Percentiles rank a stretch among this genome's conserved stretches.
Conservation (phyloP, 1,139 yeast genomes). For the Zygoascus hellenicus region DNA sequence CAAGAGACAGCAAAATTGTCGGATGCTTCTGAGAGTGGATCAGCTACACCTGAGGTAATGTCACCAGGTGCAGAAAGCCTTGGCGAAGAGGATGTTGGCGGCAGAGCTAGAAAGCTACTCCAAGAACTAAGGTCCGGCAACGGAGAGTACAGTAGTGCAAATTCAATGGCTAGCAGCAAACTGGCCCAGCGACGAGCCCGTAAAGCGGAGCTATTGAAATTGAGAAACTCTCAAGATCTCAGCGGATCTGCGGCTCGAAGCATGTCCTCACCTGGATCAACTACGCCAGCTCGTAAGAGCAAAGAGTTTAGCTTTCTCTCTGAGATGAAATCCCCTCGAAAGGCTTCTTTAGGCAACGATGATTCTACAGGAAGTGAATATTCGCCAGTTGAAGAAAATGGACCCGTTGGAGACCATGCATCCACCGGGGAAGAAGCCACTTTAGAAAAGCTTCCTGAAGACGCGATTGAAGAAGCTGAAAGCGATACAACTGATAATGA, state of each 20-base stretch:
- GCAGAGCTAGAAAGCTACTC: slow-evolving; percentile 54
- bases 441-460: neutral
- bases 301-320: slow-evolving; percentile 1
- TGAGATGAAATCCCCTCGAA: neutral
- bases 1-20: neutral
- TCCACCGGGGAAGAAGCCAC: too few species aligned
- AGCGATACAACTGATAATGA: neutral
- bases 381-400: neutral
- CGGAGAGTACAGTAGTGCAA: slow-evolving; percentile 16
- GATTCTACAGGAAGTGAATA: neutral
- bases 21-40: neutral
- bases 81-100: slow-evolving; percentile 47
- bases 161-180: slow-evolving; percentile 14
- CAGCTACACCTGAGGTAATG: neutral
- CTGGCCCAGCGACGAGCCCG: slow-evolving; percentile 28
- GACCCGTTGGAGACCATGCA: neutral
- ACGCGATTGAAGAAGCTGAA: neutral
- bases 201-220: slow-evolving; percentile 23
- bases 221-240: slow-evolving; percentile 12
- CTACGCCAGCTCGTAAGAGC: neutral
- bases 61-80: slow-evolving; percentile 31
- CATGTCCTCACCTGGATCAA: slow-evolving; percentile 1
- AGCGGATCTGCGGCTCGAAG: neutral
- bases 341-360: neutral
- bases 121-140: slow-evolving; percentile 48